A percentile compares a stretch with the other conserved stretches of the same genome.
These are phyloP conservation scores for Apiotrichum akiyoshidainum DNA, from an alignment of 1,284 basidiomycete species.

Conservation along the genomic window DNA sequence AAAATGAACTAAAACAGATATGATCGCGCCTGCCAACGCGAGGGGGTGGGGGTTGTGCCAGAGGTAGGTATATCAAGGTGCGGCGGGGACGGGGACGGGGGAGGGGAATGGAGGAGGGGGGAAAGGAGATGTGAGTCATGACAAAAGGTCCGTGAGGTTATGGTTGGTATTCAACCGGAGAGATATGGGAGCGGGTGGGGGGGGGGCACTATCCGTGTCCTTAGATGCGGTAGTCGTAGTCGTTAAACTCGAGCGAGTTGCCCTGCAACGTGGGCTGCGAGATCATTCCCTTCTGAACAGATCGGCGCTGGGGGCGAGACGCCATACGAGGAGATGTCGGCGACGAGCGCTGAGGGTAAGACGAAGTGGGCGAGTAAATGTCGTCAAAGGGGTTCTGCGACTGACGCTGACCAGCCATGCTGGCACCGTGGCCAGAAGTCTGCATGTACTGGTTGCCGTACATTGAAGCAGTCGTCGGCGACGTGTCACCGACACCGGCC, in stretches of 20 bases:
- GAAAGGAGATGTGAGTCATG: not conserved
- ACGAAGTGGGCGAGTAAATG: slow-evolving; percentile 34
- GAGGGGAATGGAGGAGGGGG: not conserved
- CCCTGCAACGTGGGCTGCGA: slow-evolving; percentile 48
- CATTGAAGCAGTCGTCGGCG: slow-evolving; percentile 17
- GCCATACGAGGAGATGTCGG: slow-evolving; percentile 17
- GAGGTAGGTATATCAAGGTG: slow-evolving; percentile 4
- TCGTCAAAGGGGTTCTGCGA: slow-evolving; percentile 50
- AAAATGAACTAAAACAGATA: slow-evolving; percentile 14
- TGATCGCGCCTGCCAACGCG: slow-evolving; percentile 22
- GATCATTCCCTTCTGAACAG: slow-evolving; percentile 49
- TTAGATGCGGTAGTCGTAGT: slow-evolving; percentile 24
- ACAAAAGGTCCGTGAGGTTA: not conserved
- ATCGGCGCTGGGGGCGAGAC: slow-evolving; percentile 21
- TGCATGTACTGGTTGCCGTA: slow-evolving; percentile 30
- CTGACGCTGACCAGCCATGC: not conserved
- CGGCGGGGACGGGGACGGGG: not conserved
- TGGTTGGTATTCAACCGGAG: too few species aligned
- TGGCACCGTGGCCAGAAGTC: slow-evolving; percentile 7
- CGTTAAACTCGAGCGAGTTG: slow-evolving; percentile 50
- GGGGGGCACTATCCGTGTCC: not conserved
- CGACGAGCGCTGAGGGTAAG: slow-evolving; percentile 21
- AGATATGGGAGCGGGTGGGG: not conserved
- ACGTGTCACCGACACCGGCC: slow-evolving; percentile 16
- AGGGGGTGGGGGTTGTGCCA: slow-evolving; percentile 1